Conservation (phyloP, 441 rosid species). For the Breynia disticha region DNA sequence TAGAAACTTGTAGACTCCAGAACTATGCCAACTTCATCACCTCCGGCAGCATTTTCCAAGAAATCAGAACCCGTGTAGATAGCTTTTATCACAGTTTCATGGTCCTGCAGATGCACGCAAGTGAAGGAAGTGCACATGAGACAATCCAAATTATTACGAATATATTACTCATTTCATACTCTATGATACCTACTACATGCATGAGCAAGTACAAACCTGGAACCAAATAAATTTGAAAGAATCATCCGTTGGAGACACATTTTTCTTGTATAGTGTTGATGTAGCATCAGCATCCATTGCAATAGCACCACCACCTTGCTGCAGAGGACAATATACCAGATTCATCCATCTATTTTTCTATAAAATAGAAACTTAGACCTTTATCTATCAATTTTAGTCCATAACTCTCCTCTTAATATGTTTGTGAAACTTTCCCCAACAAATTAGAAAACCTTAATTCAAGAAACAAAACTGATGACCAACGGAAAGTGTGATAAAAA, state of each 20-base stretch:
- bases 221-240: conserved; percentile 75
- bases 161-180: neutral
- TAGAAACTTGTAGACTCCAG: conserved; percentile 83
- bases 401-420: neutral
- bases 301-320: conserved; percentile 89
- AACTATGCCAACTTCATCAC: conserved; percentile 62
- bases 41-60: conserved; percentile 39
- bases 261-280: conserved; percentile 62
- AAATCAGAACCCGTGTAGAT: conserved; percentile 80
- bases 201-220: conserved; percentile 37
- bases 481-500: too few relatives aligned
- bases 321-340: conserved; percentile 15
- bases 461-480: neutral
- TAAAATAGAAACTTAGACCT: neutral
- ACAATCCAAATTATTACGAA: too few relatives aligned
- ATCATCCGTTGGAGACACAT: conserved; percentile 66
- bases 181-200: neutral
- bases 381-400: neutral
- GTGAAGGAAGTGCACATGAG: too few relatives aligned
- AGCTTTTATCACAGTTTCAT: conserved; percentile 61
- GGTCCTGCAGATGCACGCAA: conserved; percentile 37
- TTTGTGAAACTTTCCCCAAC: neutral
- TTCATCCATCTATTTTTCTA: neutral
- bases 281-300: conserved; percentile 97
- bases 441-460: too few relatives aligned